A percentile compares a stretch with the other conserved stretches of the same genome.
These are phyloP conservation scores for Trypanosoma congolense DNA, from an alignment of 208 protist species.

Conservation along the genomic window DNA sequence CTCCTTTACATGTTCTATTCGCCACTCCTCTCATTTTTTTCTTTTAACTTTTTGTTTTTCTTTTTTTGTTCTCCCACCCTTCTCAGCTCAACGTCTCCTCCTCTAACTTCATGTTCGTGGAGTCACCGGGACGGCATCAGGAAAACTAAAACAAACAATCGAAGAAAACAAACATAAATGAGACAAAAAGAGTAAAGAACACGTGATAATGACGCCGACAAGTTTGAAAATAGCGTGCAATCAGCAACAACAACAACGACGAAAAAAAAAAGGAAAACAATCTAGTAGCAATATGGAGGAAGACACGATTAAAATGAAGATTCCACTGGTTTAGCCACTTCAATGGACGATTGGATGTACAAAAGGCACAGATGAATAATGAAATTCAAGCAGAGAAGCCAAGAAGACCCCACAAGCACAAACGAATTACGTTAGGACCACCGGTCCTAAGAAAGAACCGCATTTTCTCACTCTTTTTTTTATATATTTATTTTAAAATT, in stretches of 20 bases:
- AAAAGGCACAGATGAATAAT: no score
- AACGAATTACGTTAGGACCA: no score
- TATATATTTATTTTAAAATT: no score
- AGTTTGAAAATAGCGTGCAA: background rate
- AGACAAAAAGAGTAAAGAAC: background rate
- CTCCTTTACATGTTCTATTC: background rate
- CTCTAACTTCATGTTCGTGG: background rate
- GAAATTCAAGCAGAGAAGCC: no score
- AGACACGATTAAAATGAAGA: no score
- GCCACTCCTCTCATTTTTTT: background rate
- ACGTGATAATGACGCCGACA: background rate
- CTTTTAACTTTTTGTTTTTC: background rate
- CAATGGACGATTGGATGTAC: no score
- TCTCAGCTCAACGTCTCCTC: no score
- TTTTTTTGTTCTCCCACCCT: background rate
- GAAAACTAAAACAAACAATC: background rate
- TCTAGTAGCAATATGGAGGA: no score
- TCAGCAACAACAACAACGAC: background rate
- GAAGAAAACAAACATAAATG: background rate
- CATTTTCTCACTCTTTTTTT: no score
- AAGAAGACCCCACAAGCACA: no score
- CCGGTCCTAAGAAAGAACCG: no score
- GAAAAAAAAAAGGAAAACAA: background rate
- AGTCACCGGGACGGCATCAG: background rate
- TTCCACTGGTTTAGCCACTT: no score